Evolutionary conservation across 2,329 filamentous ascomycete species (phyloP), one percentile per base, ranked within the genome.

Genomic region (Domatiomyces globalis): DNA sequence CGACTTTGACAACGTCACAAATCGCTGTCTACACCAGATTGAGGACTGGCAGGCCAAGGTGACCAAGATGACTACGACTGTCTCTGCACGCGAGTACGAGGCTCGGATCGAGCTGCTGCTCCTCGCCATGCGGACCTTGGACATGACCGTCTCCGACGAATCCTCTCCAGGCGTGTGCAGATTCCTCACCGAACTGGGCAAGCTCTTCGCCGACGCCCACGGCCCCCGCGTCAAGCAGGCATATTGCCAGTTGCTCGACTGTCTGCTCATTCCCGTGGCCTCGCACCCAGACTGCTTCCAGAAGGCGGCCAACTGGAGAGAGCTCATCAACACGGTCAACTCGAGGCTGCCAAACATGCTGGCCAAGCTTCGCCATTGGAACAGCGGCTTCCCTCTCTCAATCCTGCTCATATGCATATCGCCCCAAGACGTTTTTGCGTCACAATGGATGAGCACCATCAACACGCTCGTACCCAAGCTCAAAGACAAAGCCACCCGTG

Each of bases 331-430:
- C 51, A 78, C 83, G 19, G 78, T 95, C 56, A 83, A 86, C 49
- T 82, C 85, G 42, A 81, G 87, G 51, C 73, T 96, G 49, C 79
- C 80, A 10, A 84, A 90, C 60, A 85, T 98, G 77, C 81, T 95
- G 54, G 77, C 82, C 49, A 98, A 98, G 66, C 88, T 89, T 36
- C 84, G 89, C 45, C 87, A 98, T 67, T 98, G 92, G 94, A 72
- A 78, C 15, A 81, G 85, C 56, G 84, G 89, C 0, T 96, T 95
- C 61, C 89, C 92, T 4, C 72, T 96, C 47, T 88, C 90, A 53
- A 85, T 85, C 5, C 84, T 90, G 2, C 74, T 96, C 60, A 75
- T 96, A 12, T 98, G 90, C 64, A 83, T 89, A 20, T 95, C 92
- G 5, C 82, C 87, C 0, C 80, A 82, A 4, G 92, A 98, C 25